Percentiles rank a stretch among this genome's conserved stretches.
Evolutionary conservation across 2,329 filamentous ascomycete genomes (phyloP).

Genomic region (Botrytis porri): DNA sequence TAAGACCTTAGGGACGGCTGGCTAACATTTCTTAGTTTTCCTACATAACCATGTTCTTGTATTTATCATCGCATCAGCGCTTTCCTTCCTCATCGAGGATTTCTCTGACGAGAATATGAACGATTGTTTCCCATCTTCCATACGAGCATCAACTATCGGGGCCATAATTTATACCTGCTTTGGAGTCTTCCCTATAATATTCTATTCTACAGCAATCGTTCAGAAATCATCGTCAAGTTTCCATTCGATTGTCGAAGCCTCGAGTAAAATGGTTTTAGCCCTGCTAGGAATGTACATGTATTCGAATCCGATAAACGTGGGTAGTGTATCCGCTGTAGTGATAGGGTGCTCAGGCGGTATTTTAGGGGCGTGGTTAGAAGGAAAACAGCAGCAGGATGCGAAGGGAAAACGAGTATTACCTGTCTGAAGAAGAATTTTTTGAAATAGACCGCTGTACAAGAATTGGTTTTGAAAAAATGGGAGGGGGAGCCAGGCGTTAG

Average conservation of each 20-base stretch:
- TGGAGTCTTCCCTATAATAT: conserved; percentile 9
- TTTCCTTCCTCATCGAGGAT: conserved; percentile 15
- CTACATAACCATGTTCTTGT: conserved; percentile 14
- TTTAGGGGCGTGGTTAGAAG: conserved; percentile 7
- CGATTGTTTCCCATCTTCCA: conserved; percentile 8
- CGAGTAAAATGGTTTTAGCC: conserved; percentile 6
- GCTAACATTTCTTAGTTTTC: conserved; percentile 11
- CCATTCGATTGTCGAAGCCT: conserved; percentile 1
- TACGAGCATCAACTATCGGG: conserved; percentile 2
- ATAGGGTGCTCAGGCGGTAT: conserved; percentile 11
- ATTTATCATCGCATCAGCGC: background rate
- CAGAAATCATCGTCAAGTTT: conserved; percentile 6
- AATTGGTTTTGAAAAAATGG: background rate
- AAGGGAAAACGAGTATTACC: conserved; percentile 1
- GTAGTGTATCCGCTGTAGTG: conserved; percentile 2
- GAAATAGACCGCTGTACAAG: background rate
- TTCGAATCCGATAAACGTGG: background rate
- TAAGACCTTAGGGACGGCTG: background rate
- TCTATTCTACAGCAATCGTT: background rate
- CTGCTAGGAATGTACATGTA: conserved; percentile 12
- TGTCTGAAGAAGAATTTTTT: background rate
- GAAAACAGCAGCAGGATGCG: conserved; percentile 3
- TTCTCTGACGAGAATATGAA: conserved; percentile 18
- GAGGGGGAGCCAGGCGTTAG: background rate
- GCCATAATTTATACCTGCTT: conserved; percentile 15